Percentiles rank a stretch among this genome's conserved stretches.
Conservation (phyloP, 2,329 filamentous ascomycete genomes). For the Stagonosporopsis rhizophila region DNA sequence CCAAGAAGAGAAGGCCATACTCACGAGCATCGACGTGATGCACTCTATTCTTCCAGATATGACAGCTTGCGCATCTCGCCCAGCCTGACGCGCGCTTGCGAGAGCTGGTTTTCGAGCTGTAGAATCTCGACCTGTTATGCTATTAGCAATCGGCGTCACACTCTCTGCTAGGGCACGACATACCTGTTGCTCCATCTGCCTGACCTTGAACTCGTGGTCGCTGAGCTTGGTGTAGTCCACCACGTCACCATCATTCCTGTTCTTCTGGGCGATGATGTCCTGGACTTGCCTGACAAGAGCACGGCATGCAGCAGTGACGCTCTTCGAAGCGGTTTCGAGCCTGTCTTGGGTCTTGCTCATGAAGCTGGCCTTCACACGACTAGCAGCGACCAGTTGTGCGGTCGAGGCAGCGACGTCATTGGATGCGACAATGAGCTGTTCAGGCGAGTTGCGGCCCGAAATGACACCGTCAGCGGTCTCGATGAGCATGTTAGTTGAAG, state of each 20-base stretch:
- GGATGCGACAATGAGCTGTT: conserved; percentile 96
- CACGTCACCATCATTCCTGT: conserved; percentile 76
- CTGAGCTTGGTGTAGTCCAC: conserved; percentile 90
- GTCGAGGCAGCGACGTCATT: conserved; percentile 97
- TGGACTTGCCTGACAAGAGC: conserved; percentile 92
- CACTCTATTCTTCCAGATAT: conserved; percentile 64
- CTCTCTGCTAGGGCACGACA: conserved; percentile 39
- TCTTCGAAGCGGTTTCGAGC: conserved; percentile 89
- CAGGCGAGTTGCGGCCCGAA: conserved; percentile 87
- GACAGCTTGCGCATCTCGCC: conserved; percentile 99
- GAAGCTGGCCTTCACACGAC: conserved; percentile 95
- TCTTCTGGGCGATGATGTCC: conserved; percentile 87
- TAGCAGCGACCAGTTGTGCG: conserved; percentile 93
- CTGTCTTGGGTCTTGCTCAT: conserved; percentile 97
- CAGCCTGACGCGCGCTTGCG: conserved; percentile 78
- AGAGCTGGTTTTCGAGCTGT: conserved; percentile 87
- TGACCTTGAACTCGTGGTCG: conserved; percentile 96
- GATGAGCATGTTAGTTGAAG: conserved; percentile 93
- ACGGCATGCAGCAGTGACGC: conserved; percentile 87
- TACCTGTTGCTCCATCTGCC: conserved; percentile 99
- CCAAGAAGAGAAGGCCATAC: conserved; percentile 1
- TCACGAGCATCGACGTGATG: not conserved
- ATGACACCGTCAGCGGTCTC: conserved; percentile 98
- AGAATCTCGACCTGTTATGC: conserved; percentile 85
- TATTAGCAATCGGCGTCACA: conserved; percentile 20